Conservation (phyloP, 257 asterid species). For the Plantago major region DNA sequence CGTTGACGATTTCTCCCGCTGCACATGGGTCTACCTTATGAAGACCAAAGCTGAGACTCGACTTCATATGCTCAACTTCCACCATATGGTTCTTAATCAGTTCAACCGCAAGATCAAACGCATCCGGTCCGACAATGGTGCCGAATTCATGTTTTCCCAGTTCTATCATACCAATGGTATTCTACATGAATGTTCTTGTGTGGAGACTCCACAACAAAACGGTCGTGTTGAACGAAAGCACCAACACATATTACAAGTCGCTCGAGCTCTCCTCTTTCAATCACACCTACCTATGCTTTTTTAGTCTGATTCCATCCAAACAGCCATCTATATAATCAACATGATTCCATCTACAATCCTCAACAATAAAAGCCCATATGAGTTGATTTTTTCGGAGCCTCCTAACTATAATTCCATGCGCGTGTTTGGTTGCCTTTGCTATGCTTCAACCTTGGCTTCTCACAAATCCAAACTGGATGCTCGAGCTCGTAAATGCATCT, state of each 20-base stretch:
- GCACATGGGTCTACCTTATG: neutral
- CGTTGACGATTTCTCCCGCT: neutral
- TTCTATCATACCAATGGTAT: neutral
- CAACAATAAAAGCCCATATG: too few relatives aligned
- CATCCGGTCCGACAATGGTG: neutral
- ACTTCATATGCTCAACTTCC: neutral
- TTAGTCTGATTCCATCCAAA: neutral
- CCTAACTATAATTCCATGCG: neutral
- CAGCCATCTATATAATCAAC: too few relatives aligned
- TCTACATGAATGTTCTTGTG: neutral
- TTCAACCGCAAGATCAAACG: neutral
- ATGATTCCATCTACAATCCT: too few relatives aligned
- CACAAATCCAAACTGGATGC: neutral
- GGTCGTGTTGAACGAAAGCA: too few relatives aligned
- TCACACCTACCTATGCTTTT: neutral
- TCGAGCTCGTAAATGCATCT: neutral
- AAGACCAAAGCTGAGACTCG: too few relatives aligned
- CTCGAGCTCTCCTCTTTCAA: too few relatives aligned
- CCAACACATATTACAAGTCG: too few relatives aligned
- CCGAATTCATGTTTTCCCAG: too few relatives aligned
- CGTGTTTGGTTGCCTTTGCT: neutral
- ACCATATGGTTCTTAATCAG: neutral
- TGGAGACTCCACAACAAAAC: too few relatives aligned
- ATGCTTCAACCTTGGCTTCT: neutral
- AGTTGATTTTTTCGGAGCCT: neutral